These are phyloP conservation scores for Fremontodendron californicum DNA, from an alignment of 345 rosid species.

Conservation along the genomic window DNA sequence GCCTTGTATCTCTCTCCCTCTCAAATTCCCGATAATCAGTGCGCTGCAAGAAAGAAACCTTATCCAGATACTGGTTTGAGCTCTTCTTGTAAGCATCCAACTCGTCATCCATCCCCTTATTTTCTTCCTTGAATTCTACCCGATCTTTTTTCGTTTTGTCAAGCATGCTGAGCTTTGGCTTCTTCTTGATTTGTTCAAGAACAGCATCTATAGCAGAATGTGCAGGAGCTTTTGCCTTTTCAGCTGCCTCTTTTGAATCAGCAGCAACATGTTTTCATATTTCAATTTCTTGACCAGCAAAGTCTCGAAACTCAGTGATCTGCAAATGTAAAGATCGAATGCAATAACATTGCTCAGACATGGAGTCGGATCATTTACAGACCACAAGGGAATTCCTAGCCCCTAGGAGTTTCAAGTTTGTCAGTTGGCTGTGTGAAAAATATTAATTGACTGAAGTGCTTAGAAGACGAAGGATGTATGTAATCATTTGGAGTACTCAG, in stretches of 20 bases:
- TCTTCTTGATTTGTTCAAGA: constrained; percentile 88
- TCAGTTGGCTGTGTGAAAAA: too few relatives aligned
- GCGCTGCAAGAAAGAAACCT: constrained; percentile 76
- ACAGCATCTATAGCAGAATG: constrained; percentile 82
- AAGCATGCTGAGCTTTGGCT: constrained; percentile 82
- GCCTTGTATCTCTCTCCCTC: constrained; percentile 93
- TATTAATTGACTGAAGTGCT: neutral
- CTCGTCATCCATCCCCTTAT: constrained; percentile 75
- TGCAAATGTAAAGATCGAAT: constrained; percentile 22
- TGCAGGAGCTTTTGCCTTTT: constrained; percentile 43
- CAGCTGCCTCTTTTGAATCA: constrained; percentile 82
- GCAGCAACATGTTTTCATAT: constrained; percentile 60
- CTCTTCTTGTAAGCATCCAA: constrained; percentile 92
- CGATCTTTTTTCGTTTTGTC: constrained; percentile 93
- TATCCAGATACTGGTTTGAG: constrained; percentile 83
- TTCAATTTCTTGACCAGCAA: constrained; percentile 83
- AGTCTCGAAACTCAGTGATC: constrained; percentile 79
- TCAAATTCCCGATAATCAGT: constrained; percentile 83
- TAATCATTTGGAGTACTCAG: neutral
- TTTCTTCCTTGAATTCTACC: constrained; percentile 96
- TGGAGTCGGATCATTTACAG: neutral
- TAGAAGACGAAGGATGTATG: neutral
- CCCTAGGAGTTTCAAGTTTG: neutral
- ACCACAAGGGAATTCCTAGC: neutral
- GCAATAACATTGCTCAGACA: neutral